A percentile compares a stretch with the other conserved stretches of the same genome.
phyloP scores from a whole-genome alignment of 331 rosid species.

The Acacia pycnantha region DNA sequence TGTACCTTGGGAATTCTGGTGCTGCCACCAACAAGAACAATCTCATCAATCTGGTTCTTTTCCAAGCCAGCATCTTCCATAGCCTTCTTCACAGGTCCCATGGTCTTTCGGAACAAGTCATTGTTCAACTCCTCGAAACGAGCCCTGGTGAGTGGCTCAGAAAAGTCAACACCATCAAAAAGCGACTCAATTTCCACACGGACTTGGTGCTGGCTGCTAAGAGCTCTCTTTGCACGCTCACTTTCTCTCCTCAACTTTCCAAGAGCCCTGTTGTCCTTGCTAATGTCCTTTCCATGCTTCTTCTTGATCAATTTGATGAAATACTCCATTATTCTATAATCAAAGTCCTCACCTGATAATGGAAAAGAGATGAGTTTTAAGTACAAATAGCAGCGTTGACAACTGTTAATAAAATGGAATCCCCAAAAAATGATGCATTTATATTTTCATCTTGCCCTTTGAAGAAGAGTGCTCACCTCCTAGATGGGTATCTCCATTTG shows the following conservation, averaged over 20 bases:
- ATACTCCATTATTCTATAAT: conserved; percentile 80
- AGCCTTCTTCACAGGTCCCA: conserved; percentile 98
- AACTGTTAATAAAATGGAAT: not conserved
- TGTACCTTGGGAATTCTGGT: conserved; percentile 96
- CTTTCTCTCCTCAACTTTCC: conserved; percentile 87
- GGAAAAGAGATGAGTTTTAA: not conserved
- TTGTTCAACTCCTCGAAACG: conserved; percentile 94
- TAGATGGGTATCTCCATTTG: conserved; percentile 95
- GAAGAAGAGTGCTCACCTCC: conserved; percentile 60
- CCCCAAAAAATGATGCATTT: conserved; percentile 10
- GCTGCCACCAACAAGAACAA: conserved; percentile 96
- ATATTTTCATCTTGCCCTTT: not conserved
- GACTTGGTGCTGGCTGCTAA: conserved; percentile 96
- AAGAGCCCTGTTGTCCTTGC: conserved; percentile 94
- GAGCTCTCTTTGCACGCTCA: conserved; percentile 97
- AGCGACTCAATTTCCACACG: conserved; percentile 97
- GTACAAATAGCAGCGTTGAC: not conserved
- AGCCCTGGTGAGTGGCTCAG: conserved; percentile 91
- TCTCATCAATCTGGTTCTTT: conserved; percentile 81
- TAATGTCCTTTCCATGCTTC: conserved; percentile 83
- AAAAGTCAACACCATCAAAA: conserved; percentile 79
- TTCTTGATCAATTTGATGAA: conserved; percentile 94
- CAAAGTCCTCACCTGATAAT: conserved; percentile 84
- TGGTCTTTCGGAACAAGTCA: conserved; percentile 91
- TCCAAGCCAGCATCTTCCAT: conserved; percentile 94